A percentile compares a stretch with the other conserved stretches of the same genome.
Evolutionary conservation across 257 asterid species (phyloP).

Genomic region (Solanum virginianum): DNA sequence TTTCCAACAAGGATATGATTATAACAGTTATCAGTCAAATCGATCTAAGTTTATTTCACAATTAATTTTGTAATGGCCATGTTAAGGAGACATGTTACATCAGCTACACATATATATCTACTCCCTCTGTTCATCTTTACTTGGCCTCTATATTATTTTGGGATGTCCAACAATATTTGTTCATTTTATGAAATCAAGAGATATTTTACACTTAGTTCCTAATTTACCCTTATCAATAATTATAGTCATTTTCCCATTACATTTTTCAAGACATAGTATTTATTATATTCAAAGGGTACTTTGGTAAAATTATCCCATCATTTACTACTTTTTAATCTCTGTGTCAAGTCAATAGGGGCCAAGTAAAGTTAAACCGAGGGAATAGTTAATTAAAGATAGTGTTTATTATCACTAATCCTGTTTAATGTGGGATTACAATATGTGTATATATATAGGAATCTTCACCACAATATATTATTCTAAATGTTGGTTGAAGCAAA

Average conservation of each 20-base stretch:
- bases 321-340: no score
- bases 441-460: conserved; percentile 21
- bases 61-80: not conserved
- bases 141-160: no score
- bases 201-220: no score
- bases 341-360: fast-evolving
- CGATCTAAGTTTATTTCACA: conserved; percentile 9
- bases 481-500: conserved; percentile 62
- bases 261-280: no score
- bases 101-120: conserved; percentile 4
- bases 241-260: no score
- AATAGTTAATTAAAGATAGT: not conserved
- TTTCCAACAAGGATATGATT: not conserved
- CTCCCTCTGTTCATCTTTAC: no score
- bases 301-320: no score
- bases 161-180: no score
- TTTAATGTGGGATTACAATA: conserved; percentile 14
- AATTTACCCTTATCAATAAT: no score
- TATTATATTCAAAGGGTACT: no score
- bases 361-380: no score
- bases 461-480: conserved; percentile 65
- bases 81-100: conserved; percentile 31
- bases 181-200: no score
- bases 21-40: conserved; percentile 18
- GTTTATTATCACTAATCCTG: not conserved